Percentiles rank a stretch among this genome's conserved stretches.
Conservation (phyloP, 768 basidiomycete species). For the Leccinum subgranulosum region DNA sequence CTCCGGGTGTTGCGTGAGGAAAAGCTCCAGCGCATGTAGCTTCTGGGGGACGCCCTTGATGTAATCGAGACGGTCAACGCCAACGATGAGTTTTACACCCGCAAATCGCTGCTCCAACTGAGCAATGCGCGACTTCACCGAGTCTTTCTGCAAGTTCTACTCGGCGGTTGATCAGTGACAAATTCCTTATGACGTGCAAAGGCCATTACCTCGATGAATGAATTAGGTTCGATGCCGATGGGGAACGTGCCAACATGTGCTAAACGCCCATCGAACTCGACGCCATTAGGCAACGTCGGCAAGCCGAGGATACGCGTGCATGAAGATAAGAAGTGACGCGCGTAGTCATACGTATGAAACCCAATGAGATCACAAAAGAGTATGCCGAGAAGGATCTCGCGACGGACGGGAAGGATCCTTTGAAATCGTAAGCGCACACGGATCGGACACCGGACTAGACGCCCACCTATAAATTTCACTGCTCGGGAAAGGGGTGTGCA, state of each 20-base stretch:
- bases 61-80: slow-evolving; percentile 97
- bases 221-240: slow-evolving; percentile 94
- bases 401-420: slow-evolving; percentile 93
- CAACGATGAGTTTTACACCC: slow-evolving; percentile 96
- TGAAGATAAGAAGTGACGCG: slow-evolving; percentile 97
- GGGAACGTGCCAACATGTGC: slow-evolving; percentile 99
- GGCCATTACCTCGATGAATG: slow-evolving; percentile 73
- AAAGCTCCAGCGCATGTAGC: slow-evolving; percentile 92
- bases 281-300: slow-evolving; percentile 96
- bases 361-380: slow-evolving; percentile 97
- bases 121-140: slow-evolving; percentile 77
- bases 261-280: slow-evolving; percentile 92
- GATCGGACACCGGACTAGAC: slow-evolving; percentile 14
- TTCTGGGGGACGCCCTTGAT: slow-evolving; percentile 99
- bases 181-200: neutral
- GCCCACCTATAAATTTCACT: slow-evolving; percentile 94
- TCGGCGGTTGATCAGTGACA: slow-evolving; percentile 1
- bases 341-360: slow-evolving; percentile 99
- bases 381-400: slow-evolving; percentile 95
- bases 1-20: slow-evolving; percentile 96
- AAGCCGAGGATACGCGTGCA: slow-evolving; percentile 95
- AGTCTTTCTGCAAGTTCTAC: slow-evolving; percentile 75
- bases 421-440: neutral
- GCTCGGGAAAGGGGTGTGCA: slow-evolving; percentile 97
- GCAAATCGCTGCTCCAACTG: slow-evolving; percentile 87